A percentile compares a stretch with the other conserved stretches of the same genome.
phyloP scores from a whole-genome alignment of 441 rosid species.

The Pelargonium australe region DNA sequence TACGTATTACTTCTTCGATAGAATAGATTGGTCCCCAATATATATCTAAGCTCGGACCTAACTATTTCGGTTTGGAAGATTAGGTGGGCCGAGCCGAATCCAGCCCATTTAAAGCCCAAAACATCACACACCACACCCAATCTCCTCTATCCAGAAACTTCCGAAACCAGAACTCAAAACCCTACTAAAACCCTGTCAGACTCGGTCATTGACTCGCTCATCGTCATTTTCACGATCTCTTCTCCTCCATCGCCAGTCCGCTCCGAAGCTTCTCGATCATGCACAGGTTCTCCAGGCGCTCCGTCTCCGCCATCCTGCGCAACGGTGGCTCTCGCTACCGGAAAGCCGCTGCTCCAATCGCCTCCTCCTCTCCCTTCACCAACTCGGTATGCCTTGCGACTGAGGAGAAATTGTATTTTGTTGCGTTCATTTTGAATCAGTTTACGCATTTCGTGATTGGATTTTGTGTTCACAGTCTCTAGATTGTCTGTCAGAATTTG shows the following conservation, averaged over 20 bases:
- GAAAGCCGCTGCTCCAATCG: conserved; percentile 31
- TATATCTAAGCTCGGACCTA: no score
- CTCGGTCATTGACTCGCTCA: not conserved
- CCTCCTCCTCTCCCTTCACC: conserved; percentile 29
- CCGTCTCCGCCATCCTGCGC: conserved; percentile 51
- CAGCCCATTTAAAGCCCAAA: no score
- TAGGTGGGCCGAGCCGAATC: no score
- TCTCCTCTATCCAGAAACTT: conserved; percentile 55
- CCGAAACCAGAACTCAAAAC: conserved; percentile 34
- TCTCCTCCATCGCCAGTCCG: not conserved
- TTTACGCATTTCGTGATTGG: no score
- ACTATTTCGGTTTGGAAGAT: no score
- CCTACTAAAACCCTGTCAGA: conserved; percentile 43
- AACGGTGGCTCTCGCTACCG: conserved; percentile 33
- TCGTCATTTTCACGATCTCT: no score
- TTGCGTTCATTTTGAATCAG: no score
- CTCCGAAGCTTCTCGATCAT: conserved; percentile 28
- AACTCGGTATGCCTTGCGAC: conserved; percentile 30
- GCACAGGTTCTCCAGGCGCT: conserved; percentile 63
- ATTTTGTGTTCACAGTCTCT: no score
- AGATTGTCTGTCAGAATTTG: not conserved
- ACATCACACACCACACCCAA: not conserved
- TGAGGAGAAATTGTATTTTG: no score
- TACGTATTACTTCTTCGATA: no score
- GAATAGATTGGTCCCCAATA: no score